Conservation (phyloP, 163 green algal genomes). For the Chlamydomonas reinhardtii region DNA sequence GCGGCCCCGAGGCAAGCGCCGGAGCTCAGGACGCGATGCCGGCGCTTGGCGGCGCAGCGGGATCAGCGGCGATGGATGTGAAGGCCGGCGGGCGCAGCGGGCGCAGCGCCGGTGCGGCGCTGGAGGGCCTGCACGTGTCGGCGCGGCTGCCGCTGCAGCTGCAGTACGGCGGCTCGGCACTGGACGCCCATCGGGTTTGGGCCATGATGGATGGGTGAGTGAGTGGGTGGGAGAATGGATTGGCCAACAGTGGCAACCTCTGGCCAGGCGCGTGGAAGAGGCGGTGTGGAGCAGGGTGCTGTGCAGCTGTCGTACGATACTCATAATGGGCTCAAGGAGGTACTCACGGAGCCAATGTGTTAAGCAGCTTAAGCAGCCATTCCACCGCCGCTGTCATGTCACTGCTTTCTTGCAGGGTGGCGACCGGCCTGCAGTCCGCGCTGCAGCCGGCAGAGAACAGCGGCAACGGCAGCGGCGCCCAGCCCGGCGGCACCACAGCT, state of each 20-base stretch:
- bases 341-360: no score
- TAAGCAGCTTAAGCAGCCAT: no score
- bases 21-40: neutral
- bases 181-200: neutral
- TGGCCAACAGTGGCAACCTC: no score
- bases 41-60: neutral
- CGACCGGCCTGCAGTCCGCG: no score
- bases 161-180: slow-evolving; percentile 13
- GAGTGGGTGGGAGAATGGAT: neutral
- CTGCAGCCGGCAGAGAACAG: neutral
- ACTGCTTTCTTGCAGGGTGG: neutral
- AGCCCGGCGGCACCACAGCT: no score
- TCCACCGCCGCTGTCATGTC: neutral
- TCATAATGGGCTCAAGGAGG: no score
- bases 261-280: no score
- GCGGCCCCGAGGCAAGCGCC: neutral
- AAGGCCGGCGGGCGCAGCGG: neutral
- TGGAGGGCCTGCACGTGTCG: neutral
- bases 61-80: neutral
- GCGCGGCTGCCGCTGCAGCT: slow-evolving; percentile 1
- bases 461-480: no score
- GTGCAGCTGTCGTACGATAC: no score
- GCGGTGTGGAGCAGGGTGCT: no score
- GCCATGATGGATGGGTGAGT: neutral
- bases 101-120: neutral